Percentiles rank a stretch among this genome's conserved stretches.
These are phyloP conservation scores for Xylariaceae sp. DNA, from an alignment of 2,329 filamentous ascomycete species.

Conservation along the genomic window DNA sequence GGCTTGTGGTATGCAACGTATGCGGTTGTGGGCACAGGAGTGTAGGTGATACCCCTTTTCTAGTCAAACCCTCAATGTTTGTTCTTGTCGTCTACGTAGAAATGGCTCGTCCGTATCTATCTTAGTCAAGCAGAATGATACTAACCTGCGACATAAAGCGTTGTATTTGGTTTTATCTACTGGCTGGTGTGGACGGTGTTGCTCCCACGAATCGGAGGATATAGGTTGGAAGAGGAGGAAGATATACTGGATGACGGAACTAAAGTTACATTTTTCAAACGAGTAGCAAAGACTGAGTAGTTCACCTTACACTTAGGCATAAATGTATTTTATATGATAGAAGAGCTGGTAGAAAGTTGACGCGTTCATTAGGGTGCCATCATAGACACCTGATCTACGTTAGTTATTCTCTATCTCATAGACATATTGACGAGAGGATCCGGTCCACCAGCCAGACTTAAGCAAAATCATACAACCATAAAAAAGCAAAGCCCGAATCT, in stretches of 20 bases:
- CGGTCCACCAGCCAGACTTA: too few relatives aligned
- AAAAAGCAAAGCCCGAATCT: too few relatives aligned
- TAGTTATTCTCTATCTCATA: too few relatives aligned
- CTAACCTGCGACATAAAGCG: constrained; percentile 34
- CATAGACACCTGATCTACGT: too few relatives aligned
- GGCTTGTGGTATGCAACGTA: constrained; percentile 52
- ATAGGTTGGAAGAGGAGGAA: constrained; percentile 58
- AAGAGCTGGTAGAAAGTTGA: too few relatives aligned
- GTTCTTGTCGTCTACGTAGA: not conserved
- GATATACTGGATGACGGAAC: constrained; percentile 64
- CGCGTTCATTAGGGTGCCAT: too few relatives aligned
- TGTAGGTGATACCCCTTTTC: constrained; percentile 40
- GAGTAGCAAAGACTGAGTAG: constrained; percentile 24
- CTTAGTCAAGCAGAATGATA: not conserved
- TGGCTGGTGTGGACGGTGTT: constrained; percentile 65
- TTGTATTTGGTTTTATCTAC: constrained; percentile 57
- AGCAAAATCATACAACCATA: too few relatives aligned
- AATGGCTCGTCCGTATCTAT: not conserved
- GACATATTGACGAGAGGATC: too few relatives aligned
- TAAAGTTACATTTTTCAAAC: constrained; percentile 55
- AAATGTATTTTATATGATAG: not conserved
- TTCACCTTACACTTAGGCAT: not conserved
- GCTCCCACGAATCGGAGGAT: constrained; percentile 56
- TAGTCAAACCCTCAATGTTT: not conserved
- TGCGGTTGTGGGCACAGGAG: constrained; percentile 47